A percentile compares a stretch with the other conserved stretches of the same genome.
phyloP scores from a whole-genome alignment of 257 asterid species.

The Misopates orontium region DNA sequence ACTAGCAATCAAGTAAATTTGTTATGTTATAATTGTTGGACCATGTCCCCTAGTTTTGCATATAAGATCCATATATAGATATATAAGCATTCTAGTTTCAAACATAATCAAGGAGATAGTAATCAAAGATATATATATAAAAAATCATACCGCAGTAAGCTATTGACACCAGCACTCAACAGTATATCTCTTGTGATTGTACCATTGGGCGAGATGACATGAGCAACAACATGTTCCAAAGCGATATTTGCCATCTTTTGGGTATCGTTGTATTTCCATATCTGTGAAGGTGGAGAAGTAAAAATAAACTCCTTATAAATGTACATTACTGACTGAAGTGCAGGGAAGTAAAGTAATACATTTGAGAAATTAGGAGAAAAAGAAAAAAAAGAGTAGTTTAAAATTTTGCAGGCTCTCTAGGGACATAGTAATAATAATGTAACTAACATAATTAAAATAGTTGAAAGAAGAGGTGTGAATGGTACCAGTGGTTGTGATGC shows the following conservation, averaged over 20 bases:
- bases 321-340: too few species aligned
- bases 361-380: background rate
- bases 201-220: constrained; percentile 56
- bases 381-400: background rate
- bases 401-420: too few species aligned
- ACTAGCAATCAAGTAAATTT: constrained; percentile 5
- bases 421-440: too few species aligned
- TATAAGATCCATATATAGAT: too few species aligned
- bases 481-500: constrained; percentile 69
- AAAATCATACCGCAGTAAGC: constrained; percentile 55
- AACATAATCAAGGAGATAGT: background rate
- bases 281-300: constrained; percentile 41
- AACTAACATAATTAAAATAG: too few species aligned
- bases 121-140: background rate
- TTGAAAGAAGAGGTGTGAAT: background rate
- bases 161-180: constrained; percentile 55
- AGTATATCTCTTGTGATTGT: constrained; percentile 48
- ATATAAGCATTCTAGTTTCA: constrained; percentile 2
- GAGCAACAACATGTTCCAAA: constrained; percentile 55
- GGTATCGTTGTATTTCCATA: constrained; percentile 66
- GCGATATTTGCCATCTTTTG: constrained; percentile 50
- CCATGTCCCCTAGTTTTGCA: background rate
- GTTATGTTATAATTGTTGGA: constrained; percentile 4
- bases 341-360: background rate
- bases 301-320: constrained; percentile 8